Conservation (phyloP, 2,329 filamentous ascomycete species). For the Phyllosticta citribraziliensis region DNA sequence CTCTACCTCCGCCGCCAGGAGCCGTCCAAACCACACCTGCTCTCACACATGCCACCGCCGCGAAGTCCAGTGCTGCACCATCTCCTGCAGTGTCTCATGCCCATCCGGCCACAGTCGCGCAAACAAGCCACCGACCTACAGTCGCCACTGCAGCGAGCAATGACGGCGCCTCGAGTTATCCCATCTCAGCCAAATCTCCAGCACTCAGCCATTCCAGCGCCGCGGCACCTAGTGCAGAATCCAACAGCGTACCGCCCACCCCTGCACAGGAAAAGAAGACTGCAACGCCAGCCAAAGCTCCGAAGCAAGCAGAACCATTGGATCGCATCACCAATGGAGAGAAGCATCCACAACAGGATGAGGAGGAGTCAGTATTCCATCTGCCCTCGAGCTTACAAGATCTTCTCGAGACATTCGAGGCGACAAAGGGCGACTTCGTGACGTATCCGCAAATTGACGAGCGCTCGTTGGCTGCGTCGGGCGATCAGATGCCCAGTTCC, state of each 20-base stretch:
- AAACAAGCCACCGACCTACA: slow-evolving; percentile 22
- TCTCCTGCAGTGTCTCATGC: slow-evolving; percentile 38
- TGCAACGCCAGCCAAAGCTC: slow-evolving; percentile 31
- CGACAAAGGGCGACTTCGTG: slow-evolving; percentile 59
- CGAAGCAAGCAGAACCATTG: slow-evolving; percentile 12
- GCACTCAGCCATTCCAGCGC: slow-evolving; percentile 37
- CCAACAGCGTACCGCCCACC: slow-evolving; percentile 35
- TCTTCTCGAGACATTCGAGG: slow-evolving; percentile 81
- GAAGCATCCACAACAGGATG: slow-evolving; percentile 37
- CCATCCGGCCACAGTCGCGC: slow-evolving; percentile 21
- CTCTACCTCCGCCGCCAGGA: slow-evolving; percentile 81
- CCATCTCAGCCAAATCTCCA: slow-evolving; percentile 43
- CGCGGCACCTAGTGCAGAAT: slow-evolving; percentile 29
- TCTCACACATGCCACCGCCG: slow-evolving; percentile 39
- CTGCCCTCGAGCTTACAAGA: slow-evolving; percentile 82
- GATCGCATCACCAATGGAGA: slow-evolving; percentile 42
- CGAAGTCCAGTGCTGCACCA: slow-evolving; percentile 45
- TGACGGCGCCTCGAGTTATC: slow-evolving; percentile 29
- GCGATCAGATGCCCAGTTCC: slow-evolving; percentile 62
- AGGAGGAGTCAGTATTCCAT: slow-evolving; percentile 82
- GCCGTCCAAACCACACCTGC: slow-evolving; percentile 18
- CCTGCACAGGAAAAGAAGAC: slow-evolving; percentile 34
- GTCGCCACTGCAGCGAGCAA: slow-evolving; percentile 21
- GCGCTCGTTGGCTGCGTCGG: slow-evolving; percentile 66
- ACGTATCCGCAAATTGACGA: slow-evolving; percentile 55